Percentiles rank a stretch among this genome's conserved stretches.
Conservation (phyloP, 441 rosid species). For the Euphorbia corollata region DNA sequence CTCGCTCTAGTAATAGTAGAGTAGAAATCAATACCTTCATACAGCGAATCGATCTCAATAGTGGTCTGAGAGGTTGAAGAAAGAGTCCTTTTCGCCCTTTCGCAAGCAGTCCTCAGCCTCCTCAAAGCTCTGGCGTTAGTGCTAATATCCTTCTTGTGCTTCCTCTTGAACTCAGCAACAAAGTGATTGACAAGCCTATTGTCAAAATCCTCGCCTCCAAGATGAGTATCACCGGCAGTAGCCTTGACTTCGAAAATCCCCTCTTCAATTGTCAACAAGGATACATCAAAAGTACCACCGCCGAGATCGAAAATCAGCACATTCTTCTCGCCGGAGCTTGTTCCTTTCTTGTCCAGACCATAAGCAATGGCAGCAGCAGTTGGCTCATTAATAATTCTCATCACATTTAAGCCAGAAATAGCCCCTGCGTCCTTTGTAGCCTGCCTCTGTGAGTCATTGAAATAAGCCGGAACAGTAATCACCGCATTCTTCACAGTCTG, state of each 20-base stretch:
- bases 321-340: constrained; percentile 28
- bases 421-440: constrained; percentile 39
- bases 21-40: constrained; percentile 43
- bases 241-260: constrained; percentile 44
- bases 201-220: constrained; percentile 48
- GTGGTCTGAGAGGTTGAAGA: constrained; percentile 38
- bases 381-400: background rate
- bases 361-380: constrained; percentile 35
- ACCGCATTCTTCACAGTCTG: constrained; percentile 26
- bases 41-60: constrained; percentile 40
- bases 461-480: constrained; percentile 17
- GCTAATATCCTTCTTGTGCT: constrained; percentile 44
- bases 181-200: constrained; percentile 42
- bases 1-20: constrained; percentile 40
- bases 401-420: constrained; percentile 27
- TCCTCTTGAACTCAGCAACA: constrained; percentile 42
- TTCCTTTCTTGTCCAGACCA: constrained; percentile 33
- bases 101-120: constrained; percentile 40
- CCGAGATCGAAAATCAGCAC: constrained; percentile 38
- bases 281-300: constrained; percentile 39
- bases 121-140: constrained; percentile 39
- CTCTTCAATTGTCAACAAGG: constrained; percentile 34
- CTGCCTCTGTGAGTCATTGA: constrained; percentile 12
- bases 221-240: constrained; percentile 43
- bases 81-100: constrained; percentile 41